phyloP scores from a whole-genome alignment of 1,284 basidiomycete genomes.

The Microbotryum violaceum region DNA sequence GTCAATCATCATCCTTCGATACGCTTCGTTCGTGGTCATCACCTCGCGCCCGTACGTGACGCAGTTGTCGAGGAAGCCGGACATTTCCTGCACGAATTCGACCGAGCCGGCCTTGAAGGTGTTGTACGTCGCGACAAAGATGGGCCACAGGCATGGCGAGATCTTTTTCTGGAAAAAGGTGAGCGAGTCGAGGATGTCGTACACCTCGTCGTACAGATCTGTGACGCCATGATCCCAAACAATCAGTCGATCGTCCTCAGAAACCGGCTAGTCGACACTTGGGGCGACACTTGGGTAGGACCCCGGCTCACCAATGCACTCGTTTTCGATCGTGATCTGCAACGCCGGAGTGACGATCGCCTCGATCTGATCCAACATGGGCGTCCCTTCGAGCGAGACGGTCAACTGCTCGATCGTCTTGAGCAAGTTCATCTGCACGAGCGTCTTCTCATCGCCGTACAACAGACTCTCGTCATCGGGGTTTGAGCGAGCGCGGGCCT shows the following conservation, averaged over 20 bases:
- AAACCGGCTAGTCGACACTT: no score
- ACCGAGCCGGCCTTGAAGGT: slow-evolving; percentile 76
- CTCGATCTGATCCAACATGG: slow-evolving; percentile 69
- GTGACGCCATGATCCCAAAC: neutral
- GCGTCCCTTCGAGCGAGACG: slow-evolving; percentile 60
- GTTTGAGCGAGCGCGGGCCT: slow-evolving; percentile 44
- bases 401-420: slow-evolving; percentile 49
- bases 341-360: slow-evolving; percentile 73
- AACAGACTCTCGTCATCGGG: slow-evolving; percentile 12
- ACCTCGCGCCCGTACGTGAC: slow-evolving; percentile 72
- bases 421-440: slow-evolving; percentile 39
- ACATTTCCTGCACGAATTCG: slow-evolving; percentile 85
- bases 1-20: slow-evolving; percentile 71
- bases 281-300: neutral
- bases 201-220: slow-evolving; percentile 84
- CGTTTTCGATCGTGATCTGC: slow-evolving; percentile 55
- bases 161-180: slow-evolving; percentile 75
- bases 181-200: slow-evolving; percentile 73
- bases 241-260: neutral
- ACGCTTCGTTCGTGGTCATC: slow-evolving; percentile 64
- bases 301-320: slow-evolving; percentile 44
- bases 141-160: slow-evolving; percentile 73
- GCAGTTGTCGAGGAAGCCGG: slow-evolving; percentile 82
- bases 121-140: slow-evolving; percentile 73
- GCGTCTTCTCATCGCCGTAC: slow-evolving; percentile 35